A percentile compares a stretch with the other conserved stretches of the same genome.
phyloP scores from a whole-genome alignment of 768 basidiomycete genomes.

The Trametes gibbosa region DNA sequence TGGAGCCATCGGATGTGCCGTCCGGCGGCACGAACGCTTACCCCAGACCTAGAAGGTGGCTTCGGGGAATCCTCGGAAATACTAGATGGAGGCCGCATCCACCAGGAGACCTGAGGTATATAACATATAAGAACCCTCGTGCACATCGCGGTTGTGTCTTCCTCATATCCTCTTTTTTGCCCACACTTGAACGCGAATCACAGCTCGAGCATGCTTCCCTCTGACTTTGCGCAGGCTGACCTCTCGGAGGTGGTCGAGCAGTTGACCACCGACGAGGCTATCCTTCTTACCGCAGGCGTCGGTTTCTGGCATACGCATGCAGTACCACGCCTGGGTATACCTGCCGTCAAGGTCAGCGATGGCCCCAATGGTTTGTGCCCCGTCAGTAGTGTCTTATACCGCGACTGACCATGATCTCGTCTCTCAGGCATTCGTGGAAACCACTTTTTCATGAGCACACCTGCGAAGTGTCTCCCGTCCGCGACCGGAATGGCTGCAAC shows the following conservation, averaged over 20 bases:
- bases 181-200: background rate
- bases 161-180: background rate
- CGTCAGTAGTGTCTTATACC: background rate
- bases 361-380: constrained; percentile 65
- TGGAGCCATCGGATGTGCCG: constrained; percentile 11
- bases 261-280: constrained; percentile 72
- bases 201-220: constrained; percentile 50
- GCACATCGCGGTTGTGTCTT: background rate
- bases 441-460: constrained; percentile 79
- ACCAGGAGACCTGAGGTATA: too few species aligned
- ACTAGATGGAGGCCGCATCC: background rate
- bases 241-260: constrained; percentile 61
- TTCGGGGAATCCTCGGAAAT: constrained; percentile 14
- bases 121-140: constrained; percentile 2
- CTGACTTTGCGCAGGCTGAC: constrained; percentile 64
- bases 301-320: constrained; percentile 76
- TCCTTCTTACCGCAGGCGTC: constrained; percentile 67
- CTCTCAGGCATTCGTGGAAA: constrained; percentile 55
- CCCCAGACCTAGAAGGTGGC: constrained; percentile 11
- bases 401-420: background rate
- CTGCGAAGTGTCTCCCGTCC: constrained; percentile 76
- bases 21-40: constrained; percentile 8
- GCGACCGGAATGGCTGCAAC: constrained; percentile 76
- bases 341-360: constrained; percentile 76
- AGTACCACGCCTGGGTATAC: constrained; percentile 64